These are phyloP conservation scores for Sclerotinia minor DNA, from an alignment of 2,329 filamentous ascomycete species.

Conservation along the genomic window DNA sequence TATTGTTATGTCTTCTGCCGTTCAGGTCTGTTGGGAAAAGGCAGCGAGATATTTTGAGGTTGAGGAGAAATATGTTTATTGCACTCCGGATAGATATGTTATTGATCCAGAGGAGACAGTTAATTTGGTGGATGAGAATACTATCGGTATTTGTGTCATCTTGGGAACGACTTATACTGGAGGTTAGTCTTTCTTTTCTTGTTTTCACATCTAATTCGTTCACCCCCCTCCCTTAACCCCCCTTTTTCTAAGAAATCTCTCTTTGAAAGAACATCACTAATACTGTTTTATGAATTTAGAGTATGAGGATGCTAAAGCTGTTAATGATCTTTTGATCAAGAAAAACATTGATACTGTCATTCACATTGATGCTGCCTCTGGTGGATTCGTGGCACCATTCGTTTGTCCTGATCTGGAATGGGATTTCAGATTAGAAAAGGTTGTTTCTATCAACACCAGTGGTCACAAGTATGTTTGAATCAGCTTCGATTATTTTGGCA, in stretches of 20 bases:
- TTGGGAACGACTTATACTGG: conserved; percentile 93
- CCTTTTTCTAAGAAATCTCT: not conserved
- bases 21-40: conserved; percentile 98
- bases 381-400: conserved; percentile 92
- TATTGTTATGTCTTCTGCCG: conserved; percentile 92
- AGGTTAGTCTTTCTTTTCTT: conserved; percentile 38
- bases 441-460: conserved; percentile 91
- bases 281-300: not conserved
- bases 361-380: conserved; percentile 89
- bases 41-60: conserved; percentile 86
- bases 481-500: not conserved
- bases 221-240: too few species aligned
- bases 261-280: too few species aligned
- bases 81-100: conserved; percentile 60
- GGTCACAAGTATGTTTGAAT: conserved; percentile 74
- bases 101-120: conserved; percentile 65
- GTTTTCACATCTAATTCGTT: not conserved
- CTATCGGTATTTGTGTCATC: conserved; percentile 89
- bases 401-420: conserved; percentile 79
- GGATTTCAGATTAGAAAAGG: conserved; percentile 88
- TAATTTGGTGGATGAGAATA: conserved; percentile 63
- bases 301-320: conserved; percentile 89
- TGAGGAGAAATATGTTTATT: conserved; percentile 79
- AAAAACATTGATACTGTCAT: conserved; percentile 78
- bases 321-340: conserved; percentile 83